A percentile compares a stretch with the other conserved stretches of the same genome.
phyloP scores from a whole-genome alignment of 345 rosid species.

The Mallotus nudiflorus region DNA sequence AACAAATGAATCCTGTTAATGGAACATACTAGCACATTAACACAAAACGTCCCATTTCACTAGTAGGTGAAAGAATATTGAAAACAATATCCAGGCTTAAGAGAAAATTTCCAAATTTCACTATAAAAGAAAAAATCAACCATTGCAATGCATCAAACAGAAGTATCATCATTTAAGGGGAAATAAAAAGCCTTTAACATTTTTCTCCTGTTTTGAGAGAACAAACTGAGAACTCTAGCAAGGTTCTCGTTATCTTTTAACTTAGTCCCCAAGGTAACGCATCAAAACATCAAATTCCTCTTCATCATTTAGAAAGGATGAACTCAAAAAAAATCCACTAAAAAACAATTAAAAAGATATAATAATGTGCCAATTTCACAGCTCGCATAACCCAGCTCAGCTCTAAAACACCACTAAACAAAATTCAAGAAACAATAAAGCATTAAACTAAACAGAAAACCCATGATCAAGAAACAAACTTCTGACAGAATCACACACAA shows the following conservation, averaged over 20 bases:
- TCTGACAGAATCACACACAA: no score
- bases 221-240: not conserved
- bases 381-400: not conserved
- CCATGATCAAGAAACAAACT: not conserved
- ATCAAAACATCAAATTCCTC: not conserved
- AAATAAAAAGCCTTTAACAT: not conserved
- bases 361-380: no score
- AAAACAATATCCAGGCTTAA: not conserved
- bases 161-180: no score
- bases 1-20: conserved; percentile 51
- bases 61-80: not conserved
- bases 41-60: not conserved
- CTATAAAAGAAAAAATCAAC: not conserved
- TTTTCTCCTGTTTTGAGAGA: not conserved
- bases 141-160: not conserved
- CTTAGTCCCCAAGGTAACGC: not conserved
- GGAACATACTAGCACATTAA: not conserved
- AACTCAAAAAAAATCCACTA: not conserved
- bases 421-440: not conserved
- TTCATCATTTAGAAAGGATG: not conserved
- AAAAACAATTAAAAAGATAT: not conserved
- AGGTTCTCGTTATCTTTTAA: not conserved
- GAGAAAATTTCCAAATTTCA: not conserved
- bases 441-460: not conserved
- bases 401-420: conserved; percentile 2